Base-by-base conservation (phyloP, 2,329 filamentous ascomycete species). In the Botrytis squamosa region DNA sequence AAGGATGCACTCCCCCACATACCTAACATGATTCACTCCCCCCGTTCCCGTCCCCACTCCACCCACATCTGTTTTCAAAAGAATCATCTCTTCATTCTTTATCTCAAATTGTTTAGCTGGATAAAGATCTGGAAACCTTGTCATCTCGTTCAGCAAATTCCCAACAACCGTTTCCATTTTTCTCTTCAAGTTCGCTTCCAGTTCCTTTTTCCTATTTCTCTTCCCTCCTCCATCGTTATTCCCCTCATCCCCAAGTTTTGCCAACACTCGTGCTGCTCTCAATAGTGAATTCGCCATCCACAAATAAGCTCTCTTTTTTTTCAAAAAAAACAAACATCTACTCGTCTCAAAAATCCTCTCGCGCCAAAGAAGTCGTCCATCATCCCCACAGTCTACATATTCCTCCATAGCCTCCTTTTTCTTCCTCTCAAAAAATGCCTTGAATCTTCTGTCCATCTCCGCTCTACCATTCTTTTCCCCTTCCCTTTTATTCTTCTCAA, bases 351-450 rank as follows among this genome's bases (percentile, higher is more conserved):
- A 49, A 1, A 25, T 25, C 9, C 0, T 12, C 16, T n/a, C 3
- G 12, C n/a, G 6, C 25, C 25, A 55, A 16, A 8, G 0, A 8
- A 55, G 7, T 16, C 14, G 25, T 16, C 25, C 25, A 55, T 55
- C 25, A 29, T 55, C 25, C 6, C 25, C 3, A n/a, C 25, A n/a
- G 0, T 55, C 25, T 29, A n/a, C 5, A 16, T n/a, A 29, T 29
- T 3, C 0, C 12, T 29, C 49, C 12, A 55, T 16, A 16, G 3
- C 12, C 10, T n/a, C 0, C 49, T 1, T 52, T 52, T 52, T 52
- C 12, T n/a, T n/a, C 25, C 3, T 0, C 25, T 4, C 1, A n/a
- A n/a, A 52, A 16, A n/a, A n/a, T 2, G 0, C 2, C 25, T 52
- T 4, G 0, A n/a, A n/a, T 0, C 0, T 16, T 49, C 46, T 49